Evolutionary conservation across 371 early-diverging fungal genomes (phyloP), one percentile per base, ranked within the genome.

Genomic region (Mortierella sp.): DNA sequence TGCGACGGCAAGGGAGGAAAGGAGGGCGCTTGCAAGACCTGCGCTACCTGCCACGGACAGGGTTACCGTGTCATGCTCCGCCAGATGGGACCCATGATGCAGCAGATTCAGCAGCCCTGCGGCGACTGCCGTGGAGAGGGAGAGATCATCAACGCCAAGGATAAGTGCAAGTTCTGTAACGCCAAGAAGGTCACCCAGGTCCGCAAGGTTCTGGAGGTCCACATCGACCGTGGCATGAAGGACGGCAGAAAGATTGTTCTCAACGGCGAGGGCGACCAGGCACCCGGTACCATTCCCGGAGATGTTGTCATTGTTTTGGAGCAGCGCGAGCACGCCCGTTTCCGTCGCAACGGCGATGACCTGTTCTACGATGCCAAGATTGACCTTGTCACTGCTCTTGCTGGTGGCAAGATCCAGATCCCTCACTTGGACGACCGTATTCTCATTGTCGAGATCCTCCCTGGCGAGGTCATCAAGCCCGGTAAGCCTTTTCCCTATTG

Each of bases 81-180:
- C 72, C 99, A 98, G 89, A 95, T 99, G 91, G 99, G 99, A 44
- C 98, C 98, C 19, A 98, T 98, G 96, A 94, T 99, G 75, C 99
- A 99, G 91, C 99, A 98, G 91, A 94, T 98, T 89, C 98, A 98
- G 89, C 95, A 97, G 88, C 93, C 96, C 57, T 99, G 99, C 92
- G 91, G 91, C 24, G 94, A 92, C 71, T 99, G 99, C 91, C 91
- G 92, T 70, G 99, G 97, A 73, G 94, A 93, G 80, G 98, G 98
- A 80, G 95, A 97, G 85, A 91, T 94, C 80, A 97, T 99, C 80
- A 91, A 92, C 82, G 93, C 95, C 75, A 96, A 96, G 90, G 95
- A 96, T 89, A 91, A 95, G 71, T 98, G 99, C 94, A 95, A 92
- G 83, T 86, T 89, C 74, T 99, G 99, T 91, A 91, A 91, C 65